Percentiles rank a stretch among this genome's conserved stretches.
phyloP scores from a whole-genome alignment of 768 basidiomycete species.

The Suillus discolor region DNA sequence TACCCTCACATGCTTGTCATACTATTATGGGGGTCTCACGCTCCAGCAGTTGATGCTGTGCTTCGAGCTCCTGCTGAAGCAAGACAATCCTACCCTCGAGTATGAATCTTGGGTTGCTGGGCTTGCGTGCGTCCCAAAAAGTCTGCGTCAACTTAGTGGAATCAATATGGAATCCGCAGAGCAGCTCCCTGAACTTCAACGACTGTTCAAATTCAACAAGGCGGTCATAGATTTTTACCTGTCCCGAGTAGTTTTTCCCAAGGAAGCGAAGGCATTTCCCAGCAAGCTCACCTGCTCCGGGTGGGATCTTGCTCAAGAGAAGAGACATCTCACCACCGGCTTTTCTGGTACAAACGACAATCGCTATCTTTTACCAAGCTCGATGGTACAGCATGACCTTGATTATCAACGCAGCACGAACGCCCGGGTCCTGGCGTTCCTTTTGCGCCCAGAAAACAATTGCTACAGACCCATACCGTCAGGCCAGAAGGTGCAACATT shows the following conservation, averaged over 20 bases:
- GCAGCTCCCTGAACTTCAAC: conserved; percentile 29
- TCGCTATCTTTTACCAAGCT: conserved; percentile 39
- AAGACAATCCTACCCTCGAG: conserved; percentile 34
- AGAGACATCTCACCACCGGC: conserved; percentile 21
- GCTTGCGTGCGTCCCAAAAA: conserved; percentile 20
- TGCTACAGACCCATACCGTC: conserved; percentile 20
- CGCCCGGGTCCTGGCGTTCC: conserved; percentile 38
- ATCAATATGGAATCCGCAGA: conserved; percentile 33
- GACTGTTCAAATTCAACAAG: conserved; percentile 30
- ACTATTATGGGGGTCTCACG: conserved; percentile 38
- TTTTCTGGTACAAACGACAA: conserved; percentile 45
- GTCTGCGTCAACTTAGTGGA: conserved; percentile 18
- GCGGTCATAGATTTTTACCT: conserved; percentile 40
- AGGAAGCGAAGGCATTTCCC: conserved; percentile 38
- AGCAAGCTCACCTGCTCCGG: conserved; percentile 36
- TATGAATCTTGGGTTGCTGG: conserved; percentile 35
- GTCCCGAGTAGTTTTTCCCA: conserved; percentile 40
- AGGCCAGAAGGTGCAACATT: conserved; percentile 9
- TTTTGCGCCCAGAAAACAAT: conserved; percentile 28
- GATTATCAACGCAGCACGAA: conserved; percentile 43
- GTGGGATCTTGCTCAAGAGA: conserved; percentile 40
- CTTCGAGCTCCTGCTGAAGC: conserved; percentile 30
- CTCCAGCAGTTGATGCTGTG: conserved; percentile 28
- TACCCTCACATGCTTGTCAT: conserved; percentile 38
- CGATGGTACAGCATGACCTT: conserved; percentile 34